These are phyloP conservation scores for Ambrosia hybrid DNA, from an alignment of 140 eudicot genomes.

Conservation along the genomic window DNA sequence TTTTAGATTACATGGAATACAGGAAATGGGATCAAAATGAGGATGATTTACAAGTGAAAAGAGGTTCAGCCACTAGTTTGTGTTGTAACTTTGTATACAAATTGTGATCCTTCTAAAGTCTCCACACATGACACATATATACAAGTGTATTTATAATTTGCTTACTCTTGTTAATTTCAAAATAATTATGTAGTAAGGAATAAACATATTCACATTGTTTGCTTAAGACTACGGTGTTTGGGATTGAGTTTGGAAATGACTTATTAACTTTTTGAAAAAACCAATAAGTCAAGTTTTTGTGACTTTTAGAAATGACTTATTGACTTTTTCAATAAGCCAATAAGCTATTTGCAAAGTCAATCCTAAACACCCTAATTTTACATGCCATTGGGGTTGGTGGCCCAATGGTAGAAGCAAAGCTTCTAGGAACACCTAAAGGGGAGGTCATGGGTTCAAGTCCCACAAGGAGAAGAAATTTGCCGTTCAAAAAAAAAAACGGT, in stretches of 20 bases:
- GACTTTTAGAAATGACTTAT: too few relatives aligned
- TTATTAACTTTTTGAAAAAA: too few relatives aligned
- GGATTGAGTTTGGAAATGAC: too few relatives aligned
- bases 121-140: not conserved
- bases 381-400: too few relatives aligned
- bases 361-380: not conserved
- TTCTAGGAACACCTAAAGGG: too few relatives aligned
- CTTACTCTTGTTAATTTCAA: not conserved
- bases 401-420: too few relatives aligned
- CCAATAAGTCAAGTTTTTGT: too few relatives aligned
- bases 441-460: too few relatives aligned
- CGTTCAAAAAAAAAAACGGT: not conserved
- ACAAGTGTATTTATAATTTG: too few relatives aligned
- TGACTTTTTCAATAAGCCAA: too few relatives aligned
- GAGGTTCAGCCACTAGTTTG: constrained; percentile 7
- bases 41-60: constrained; percentile 20
- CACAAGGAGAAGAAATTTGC: too few relatives aligned
- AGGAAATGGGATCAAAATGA: constrained; percentile 13
- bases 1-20: constrained; percentile 6
- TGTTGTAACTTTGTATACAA: constrained; percentile 18
- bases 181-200: not conserved
- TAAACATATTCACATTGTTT: not conserved
- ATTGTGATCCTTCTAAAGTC: constrained; percentile 25
- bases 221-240: not conserved
- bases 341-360: too few relatives aligned